Conservation (phyloP, 2,329 filamentous ascomycete species). For the Penicillium sp. region DNA sequence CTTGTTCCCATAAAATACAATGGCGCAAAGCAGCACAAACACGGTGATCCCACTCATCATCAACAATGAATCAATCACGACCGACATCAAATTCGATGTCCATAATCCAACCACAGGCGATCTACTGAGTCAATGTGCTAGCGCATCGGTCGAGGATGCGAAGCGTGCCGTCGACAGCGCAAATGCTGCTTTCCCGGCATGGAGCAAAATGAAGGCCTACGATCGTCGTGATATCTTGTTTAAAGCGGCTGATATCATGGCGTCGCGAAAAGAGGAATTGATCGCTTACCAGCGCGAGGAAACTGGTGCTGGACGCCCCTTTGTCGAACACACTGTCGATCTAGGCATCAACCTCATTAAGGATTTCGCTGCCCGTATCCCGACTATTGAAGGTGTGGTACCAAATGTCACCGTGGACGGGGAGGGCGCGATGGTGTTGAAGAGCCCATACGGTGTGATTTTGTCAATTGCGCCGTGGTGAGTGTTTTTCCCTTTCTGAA, state of each 20-base stretch:
- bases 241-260: constrained; percentile 37
- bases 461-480: constrained; percentile 78
- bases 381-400: constrained; percentile 46
- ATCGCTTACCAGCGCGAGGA: constrained; percentile 54
- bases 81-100: constrained; percentile 45
- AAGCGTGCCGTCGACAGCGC: constrained; percentile 56
- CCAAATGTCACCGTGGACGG: constrained; percentile 47
- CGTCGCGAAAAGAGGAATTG: constrained; percentile 57
- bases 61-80: constrained; percentile 40
- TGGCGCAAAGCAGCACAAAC: constrained; percentile 14
- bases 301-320: constrained; percentile 45
- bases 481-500: constrained; percentile 9
- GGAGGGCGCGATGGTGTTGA: constrained; percentile 58
- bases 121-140: constrained; percentile 51
- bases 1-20: too few species aligned
- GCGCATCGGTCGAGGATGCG: constrained; percentile 52
- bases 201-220: constrained; percentile 58
- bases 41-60: constrained; percentile 39
- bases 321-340: constrained; percentile 34
- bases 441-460: constrained; percentile 73
- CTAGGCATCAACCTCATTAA: constrained; percentile 38
- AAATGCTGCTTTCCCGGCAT: constrained; percentile 61
- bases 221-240: constrained; percentile 61
- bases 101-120: constrained; percentile 51
- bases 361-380: constrained; percentile 49